Evolutionary conservation across 441 rosid genomes (phyloP).

Genomic region (Gossypium davidsonii): DNA sequence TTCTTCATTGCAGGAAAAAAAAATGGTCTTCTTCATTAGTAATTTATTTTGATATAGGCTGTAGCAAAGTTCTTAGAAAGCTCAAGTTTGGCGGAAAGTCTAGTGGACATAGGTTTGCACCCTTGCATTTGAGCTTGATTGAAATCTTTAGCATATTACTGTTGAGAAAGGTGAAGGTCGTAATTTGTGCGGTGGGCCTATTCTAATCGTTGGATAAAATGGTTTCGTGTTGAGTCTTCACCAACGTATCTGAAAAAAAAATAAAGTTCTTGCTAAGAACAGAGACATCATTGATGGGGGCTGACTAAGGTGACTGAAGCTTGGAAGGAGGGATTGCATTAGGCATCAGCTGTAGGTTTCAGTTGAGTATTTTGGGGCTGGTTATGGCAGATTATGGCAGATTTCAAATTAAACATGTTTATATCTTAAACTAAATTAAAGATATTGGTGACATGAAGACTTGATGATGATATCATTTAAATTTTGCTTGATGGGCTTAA

Average conservation of each 20-base stretch:
- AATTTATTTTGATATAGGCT: not conserved
- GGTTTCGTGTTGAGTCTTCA: too few relatives aligned
- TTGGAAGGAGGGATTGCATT: too few relatives aligned
- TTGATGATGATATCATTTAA: not conserved
- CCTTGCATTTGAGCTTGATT: not conserved
- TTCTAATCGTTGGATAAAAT: too few relatives aligned
- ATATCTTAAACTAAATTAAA: not conserved
- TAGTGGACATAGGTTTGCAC: not conserved
- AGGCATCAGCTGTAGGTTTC: not conserved
- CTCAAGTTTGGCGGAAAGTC: not conserved
- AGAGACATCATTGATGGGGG: too few relatives aligned
- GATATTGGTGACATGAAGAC: not conserved
- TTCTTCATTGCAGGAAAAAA: not conserved
- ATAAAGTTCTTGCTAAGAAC: too few relatives aligned
- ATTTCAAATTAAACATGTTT: not conserved
- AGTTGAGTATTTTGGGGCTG: not conserved
- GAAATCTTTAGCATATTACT: not conserved
- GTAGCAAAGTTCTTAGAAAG: not conserved
- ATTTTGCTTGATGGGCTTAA: not conserved
- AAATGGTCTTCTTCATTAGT: constrained; percentile 35
- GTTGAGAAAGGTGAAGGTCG: not conserved
- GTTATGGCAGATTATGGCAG: not conserved
- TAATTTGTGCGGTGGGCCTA: not conserved
- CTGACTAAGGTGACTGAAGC: too few relatives aligned
- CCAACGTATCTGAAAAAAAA: too few relatives aligned